Conservation (phyloP, 78 protist species). For the Planoprotostelium fungivorum region DNA sequence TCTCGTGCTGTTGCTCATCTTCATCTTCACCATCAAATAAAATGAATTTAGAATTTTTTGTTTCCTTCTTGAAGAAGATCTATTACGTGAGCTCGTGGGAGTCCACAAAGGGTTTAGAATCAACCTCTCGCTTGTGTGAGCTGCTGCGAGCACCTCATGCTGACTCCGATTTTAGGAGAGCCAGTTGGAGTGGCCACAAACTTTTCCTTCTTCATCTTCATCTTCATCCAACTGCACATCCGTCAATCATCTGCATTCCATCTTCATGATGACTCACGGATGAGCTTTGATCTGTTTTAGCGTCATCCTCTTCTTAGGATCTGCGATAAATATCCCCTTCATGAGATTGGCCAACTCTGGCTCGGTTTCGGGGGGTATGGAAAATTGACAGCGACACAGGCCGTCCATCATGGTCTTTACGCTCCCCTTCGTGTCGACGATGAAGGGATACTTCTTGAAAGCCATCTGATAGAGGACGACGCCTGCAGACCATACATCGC, state of each 20-base stretch:
- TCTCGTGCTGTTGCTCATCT: neutral
- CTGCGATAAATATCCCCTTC: slow-evolving; percentile 41
- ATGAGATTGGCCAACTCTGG: slow-evolving; percentile 22
- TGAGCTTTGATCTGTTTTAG: slow-evolving; percentile 51
- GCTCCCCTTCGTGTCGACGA: slow-evolving; percentile 22
- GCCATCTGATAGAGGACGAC: slow-evolving; percentile 28
- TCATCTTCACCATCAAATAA: neutral
- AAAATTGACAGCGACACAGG: slow-evolving; percentile 49
- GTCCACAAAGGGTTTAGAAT: too few relatives aligned
- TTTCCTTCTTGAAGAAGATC: too few relatives aligned
- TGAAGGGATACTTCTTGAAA: slow-evolving; percentile 52
- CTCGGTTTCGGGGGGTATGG: slow-evolving; percentile 33
- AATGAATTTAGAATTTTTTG: too few relatives aligned
- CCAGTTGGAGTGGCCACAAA: neutral
- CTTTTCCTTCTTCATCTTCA: neutral
- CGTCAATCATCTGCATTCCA: neutral
- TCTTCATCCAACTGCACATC: too few relatives aligned
- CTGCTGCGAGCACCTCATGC: too few relatives aligned
- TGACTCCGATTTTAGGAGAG: too few relatives aligned
- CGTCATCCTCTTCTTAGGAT: slow-evolving; percentile 46
- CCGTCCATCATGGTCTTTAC: slow-evolving; percentile 42
- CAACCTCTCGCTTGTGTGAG: too few relatives aligned
- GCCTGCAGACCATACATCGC: neutral
- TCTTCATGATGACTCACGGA: slow-evolving; percentile 5
- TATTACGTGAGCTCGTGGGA: too few relatives aligned